Conservation (phyloP, 768 basidiomycete species). For the Kwoniella sp. region DNA sequence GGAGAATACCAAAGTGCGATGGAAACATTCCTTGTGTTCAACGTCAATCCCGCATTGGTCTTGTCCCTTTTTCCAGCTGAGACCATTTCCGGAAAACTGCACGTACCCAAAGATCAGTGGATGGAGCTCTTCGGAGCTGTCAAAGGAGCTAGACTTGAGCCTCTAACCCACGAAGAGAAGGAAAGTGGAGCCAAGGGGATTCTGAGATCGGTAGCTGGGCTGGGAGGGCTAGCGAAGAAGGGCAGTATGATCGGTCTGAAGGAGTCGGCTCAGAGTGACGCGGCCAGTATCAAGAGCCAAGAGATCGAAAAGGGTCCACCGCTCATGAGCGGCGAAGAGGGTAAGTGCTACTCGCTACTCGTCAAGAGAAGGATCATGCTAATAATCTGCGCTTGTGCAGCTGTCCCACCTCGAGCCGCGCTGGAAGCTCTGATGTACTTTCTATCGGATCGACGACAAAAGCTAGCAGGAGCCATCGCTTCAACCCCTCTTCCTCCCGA, state of each 20-base stretch:
- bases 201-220: slow-evolving; percentile 30
- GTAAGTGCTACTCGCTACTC: slow-evolving; percentile 36
- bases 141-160: slow-evolving; percentile 52
- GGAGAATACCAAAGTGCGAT: slow-evolving; percentile 76
- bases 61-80: slow-evolving; percentile 80
- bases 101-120: slow-evolving; percentile 71
- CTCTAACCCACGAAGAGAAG: slow-evolving; percentile 43
- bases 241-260: slow-evolving; percentile 56
- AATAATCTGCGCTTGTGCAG: slow-evolving; percentile 14
- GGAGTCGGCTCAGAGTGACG: slow-evolving; percentile 35
- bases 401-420: slow-evolving; percentile 57
- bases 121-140: slow-evolving; percentile 79
- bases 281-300: slow-evolving; percentile 17
- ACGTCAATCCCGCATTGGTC: slow-evolving; percentile 91
- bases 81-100: slow-evolving; percentile 74
- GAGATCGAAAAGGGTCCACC: slow-evolving; percentile 25
- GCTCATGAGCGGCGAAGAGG: slow-evolving; percentile 36
- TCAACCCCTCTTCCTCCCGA: slow-evolving; percentile 71
- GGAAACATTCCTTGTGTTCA: slow-evolving; percentile 80
- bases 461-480: slow-evolving; percentile 74
- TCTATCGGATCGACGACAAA: slow-evolving; percentile 85
- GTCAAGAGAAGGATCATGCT: not conserved
- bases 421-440: slow-evolving; percentile 87
- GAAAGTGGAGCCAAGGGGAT: slow-evolving; percentile 48
- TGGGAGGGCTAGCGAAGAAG: slow-evolving; percentile 40